These are phyloP conservation scores for Pseudonitzschia multiseries DNA, from an alignment of 108 stramenopile genomes.

Conservation along the genomic window DNA sequence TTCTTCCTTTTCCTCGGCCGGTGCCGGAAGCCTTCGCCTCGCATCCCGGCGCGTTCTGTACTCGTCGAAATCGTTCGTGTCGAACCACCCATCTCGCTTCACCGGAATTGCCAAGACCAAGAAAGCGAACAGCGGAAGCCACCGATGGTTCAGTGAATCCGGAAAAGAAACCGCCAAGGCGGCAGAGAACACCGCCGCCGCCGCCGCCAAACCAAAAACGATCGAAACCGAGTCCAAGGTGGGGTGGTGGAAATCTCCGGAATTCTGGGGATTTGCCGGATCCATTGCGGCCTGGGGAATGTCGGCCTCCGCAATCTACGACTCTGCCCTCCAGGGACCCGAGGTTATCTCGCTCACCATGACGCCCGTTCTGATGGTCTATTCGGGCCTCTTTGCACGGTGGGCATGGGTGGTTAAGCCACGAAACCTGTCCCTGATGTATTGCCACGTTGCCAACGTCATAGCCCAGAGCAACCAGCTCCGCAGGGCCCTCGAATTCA, in stretches of 20 bases:
- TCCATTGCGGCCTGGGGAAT: conserved; percentile 90
- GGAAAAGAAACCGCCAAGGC: conserved; percentile 7
- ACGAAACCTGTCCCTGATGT: conserved; percentile 64
- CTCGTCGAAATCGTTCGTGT: conserved; percentile 1
- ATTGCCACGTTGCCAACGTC: conserved; percentile 82
- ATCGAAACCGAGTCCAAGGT: not conserved
- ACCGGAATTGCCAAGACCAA: not conserved
- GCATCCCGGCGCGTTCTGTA: not conserved
- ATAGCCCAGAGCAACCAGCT: conserved; percentile 81
- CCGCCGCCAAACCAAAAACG: conserved; percentile 55
- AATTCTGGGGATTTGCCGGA: conserved; percentile 80
- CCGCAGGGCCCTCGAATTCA: conserved; percentile 74
- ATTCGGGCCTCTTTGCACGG: conserved; percentile 77
- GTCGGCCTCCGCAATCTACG: conserved; percentile 85
- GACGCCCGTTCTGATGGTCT: conserved; percentile 86
- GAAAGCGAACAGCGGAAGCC: too few relatives aligned
- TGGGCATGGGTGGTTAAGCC: conserved; percentile 84
- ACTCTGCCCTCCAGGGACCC: conserved; percentile 71
- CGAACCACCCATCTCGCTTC: not conserved
- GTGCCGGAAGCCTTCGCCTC: not conserved
- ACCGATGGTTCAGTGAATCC: not conserved
- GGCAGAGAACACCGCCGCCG: not conserved
- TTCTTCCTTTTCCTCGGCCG: conserved; percentile 6
- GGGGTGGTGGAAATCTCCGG: conserved; percentile 56
- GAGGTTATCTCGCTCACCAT: conserved; percentile 85